These are phyloP conservation scores for Trichoderma aggressivum DNA, from an alignment of 2,329 filamentous ascomycete genomes.

Conservation along the genomic window DNA sequence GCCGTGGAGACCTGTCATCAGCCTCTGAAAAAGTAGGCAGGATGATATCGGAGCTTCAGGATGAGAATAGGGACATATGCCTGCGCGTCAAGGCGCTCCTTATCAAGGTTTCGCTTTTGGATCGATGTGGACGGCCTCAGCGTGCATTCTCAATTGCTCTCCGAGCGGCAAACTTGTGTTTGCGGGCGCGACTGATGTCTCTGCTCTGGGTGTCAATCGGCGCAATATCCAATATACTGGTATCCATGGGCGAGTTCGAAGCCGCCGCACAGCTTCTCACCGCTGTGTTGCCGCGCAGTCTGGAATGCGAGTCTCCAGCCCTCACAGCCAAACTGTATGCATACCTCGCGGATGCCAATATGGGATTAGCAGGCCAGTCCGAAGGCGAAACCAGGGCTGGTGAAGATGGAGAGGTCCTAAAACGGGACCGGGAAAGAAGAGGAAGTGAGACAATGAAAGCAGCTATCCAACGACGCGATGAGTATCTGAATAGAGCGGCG, in stretches of 20 bases:
- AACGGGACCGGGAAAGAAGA: background rate
- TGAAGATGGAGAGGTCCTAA: background rate
- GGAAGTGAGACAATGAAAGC: background rate
- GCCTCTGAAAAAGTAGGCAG: conserved; percentile 49
- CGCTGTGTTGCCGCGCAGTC: conserved; percentile 68
- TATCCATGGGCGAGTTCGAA: conserved; percentile 66
- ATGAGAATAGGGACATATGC: conserved; percentile 53
- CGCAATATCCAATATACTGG: conserved; percentile 64
- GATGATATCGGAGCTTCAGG: conserved; percentile 40
- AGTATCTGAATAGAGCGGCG: conserved; percentile 57
- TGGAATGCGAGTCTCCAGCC: conserved; percentile 65
- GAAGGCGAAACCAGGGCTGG: background rate
- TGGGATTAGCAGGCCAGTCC: conserved; percentile 65
- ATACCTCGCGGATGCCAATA: conserved; percentile 69
- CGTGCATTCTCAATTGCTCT: conserved; percentile 74
- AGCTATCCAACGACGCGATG: conserved; percentile 40
- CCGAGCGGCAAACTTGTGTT: conserved; percentile 70
- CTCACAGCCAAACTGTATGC: conserved; percentile 66
- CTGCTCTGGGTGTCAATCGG: conserved; percentile 71
- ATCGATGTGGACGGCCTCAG: conserved; percentile 64
- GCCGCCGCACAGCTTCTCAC: conserved; percentile 63
- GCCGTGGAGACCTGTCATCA: conserved; percentile 44
- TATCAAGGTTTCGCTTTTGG: conserved; percentile 68
- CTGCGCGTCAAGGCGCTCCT: conserved; percentile 69
- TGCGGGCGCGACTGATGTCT: conserved; percentile 64